Base-by-base conservation (phyloP, 2,329 filamentous ascomycete species). In the Sclerotinia subarctica region DNA sequence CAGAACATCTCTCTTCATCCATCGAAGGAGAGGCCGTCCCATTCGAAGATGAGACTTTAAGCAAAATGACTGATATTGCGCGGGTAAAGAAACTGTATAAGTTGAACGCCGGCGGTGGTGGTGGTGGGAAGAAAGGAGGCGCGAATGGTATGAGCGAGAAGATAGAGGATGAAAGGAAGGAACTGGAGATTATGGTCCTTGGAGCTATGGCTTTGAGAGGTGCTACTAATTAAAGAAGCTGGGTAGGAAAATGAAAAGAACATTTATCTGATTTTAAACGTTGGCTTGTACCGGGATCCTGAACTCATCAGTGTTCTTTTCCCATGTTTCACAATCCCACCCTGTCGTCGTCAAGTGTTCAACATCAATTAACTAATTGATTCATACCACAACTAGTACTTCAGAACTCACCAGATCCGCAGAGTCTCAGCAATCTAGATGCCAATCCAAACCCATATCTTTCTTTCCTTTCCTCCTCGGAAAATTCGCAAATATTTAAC, bases 41-140 rank as follows among this genome's bases (percentile, higher is more conserved):
- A 0, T 87, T 93, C 68, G 84, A 85, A 0, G 90, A 96, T 74
- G 84, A 84, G 5, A 82, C 81, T n/a, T 78, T 96, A 26, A 77
- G 79, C 0, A 75, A 78, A 0, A 80, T 86, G 35, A 85, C 88
- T 2, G 92, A 96, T 76, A 78, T 90, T 74, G 77, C 81, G 29
- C 90, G 88, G 75, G 85, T 97, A 44, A 87, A 86, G 76, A 97
- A 96, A 80, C 88, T 92, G 71, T 97, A 97, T 80, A 96, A 96
- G 78, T 80, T 97, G 42, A 90, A 90, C 70, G 82, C 84, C 10
- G 84, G 69, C 21, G 68, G 68, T 62, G 35, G 57, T 10, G 53
- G 68, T 62, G 35, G 57, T 10, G 53, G 44, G 1, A 47, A 19
- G 19, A 29, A 52, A 53, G 49, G 32, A 4, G 56, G 13, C 11